Evolutionary conservation across 176 grass and related monocot genomes (phyloP), one percentile per base, ranked within the genome.

Genomic region (Oryza meyeriana): DNA sequence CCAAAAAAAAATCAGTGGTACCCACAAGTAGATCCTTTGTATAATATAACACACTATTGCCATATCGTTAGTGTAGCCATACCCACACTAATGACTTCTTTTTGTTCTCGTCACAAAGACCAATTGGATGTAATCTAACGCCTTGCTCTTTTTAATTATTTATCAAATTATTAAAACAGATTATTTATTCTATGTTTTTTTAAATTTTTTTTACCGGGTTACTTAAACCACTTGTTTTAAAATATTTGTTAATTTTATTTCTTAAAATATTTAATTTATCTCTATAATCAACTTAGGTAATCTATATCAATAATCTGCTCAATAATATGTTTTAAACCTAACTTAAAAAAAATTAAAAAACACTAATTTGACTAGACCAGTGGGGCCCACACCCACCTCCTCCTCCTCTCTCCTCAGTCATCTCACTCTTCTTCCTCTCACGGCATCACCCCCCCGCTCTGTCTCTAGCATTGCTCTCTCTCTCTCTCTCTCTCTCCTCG

Each of bases 301-400:
- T n/a, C n/a, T n/a, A n/a, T n/a, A n/a, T n/a, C n/a, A n/a, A n/a
- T n/a, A n/a, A n/a, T n/a, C n/a, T n/a, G n/a, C n/a, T n/a, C n/a
- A n/a, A n/a, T n/a, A n/a, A n/a, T n/a, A n/a, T 33, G 2, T 33
- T 4, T 33, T 2, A 33, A 33, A 33, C 1, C 32, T 2, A 33
- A 33, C 1, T 33, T 2, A 4, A 36, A 36, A 36, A 36, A 6
- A 36, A 36, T 36, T 36, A 36, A 6, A 80, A 50, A 42, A 20
- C 70, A 89, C 66, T 71, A 82, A 86, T 76, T 86, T 89, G 79
- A 89, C 87, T 63, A 70, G 36, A 80, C 34, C n/a, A 78, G 3
- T n/a, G 26, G 72, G 78, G 12, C 72, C 83, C 79, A 70, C 72
- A 41, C 6, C 31, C 35, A 34, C 14, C 16, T n/a, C 14, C 35